Percentiles rank a stretch among this genome's conserved stretches.
Conservation (phyloP, 1,284 basidiomycete genomes). For the Tilletia setariae region DNA sequence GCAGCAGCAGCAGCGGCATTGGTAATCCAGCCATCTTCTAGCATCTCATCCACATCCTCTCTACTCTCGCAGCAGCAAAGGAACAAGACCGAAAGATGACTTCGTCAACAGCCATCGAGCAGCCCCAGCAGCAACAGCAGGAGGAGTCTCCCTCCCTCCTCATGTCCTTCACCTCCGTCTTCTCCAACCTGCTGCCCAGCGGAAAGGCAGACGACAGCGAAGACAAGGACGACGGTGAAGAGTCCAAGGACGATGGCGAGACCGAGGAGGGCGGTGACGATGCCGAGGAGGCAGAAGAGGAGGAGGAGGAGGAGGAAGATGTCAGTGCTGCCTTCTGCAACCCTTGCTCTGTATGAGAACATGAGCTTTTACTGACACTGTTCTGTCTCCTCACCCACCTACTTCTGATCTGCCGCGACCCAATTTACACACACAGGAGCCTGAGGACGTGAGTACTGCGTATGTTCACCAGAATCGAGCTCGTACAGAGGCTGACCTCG, state of each 20-base stretch:
- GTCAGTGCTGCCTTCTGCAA: constrained; percentile 25
- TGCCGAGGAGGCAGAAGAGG: constrained; percentile 31
- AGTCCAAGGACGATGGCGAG: constrained; percentile 22
- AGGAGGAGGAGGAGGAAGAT: constrained; percentile 38
- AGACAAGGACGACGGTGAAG: constrained; percentile 20
- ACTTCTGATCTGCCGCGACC: too few species aligned
- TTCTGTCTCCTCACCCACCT: neutral
- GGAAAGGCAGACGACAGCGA: constrained; percentile 29
- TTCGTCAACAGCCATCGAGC: neutral
- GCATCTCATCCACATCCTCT: too few species aligned
- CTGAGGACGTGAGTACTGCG: constrained; percentile 44
- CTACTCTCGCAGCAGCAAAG: too few species aligned
- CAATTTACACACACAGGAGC: constrained; percentile 28
- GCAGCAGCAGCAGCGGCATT: too few species aligned
- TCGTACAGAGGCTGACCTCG: neutral
- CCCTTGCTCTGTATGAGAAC: neutral
- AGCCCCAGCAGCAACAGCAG: neutral
- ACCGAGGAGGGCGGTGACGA: constrained; percentile 20
- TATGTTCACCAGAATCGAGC: neutral
- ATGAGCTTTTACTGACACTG: neutral
- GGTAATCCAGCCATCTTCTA: too few species aligned
- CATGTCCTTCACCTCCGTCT: constrained; percentile 35
- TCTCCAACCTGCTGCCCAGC: constrained; percentile 38
- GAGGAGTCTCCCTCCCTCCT: constrained; percentile 27
- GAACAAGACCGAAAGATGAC: too few species aligned